These are phyloP conservation scores for Vanrija sp. DNA, from an alignment of 1,284 basidiomycete species.

Conservation along the genomic window DNA sequence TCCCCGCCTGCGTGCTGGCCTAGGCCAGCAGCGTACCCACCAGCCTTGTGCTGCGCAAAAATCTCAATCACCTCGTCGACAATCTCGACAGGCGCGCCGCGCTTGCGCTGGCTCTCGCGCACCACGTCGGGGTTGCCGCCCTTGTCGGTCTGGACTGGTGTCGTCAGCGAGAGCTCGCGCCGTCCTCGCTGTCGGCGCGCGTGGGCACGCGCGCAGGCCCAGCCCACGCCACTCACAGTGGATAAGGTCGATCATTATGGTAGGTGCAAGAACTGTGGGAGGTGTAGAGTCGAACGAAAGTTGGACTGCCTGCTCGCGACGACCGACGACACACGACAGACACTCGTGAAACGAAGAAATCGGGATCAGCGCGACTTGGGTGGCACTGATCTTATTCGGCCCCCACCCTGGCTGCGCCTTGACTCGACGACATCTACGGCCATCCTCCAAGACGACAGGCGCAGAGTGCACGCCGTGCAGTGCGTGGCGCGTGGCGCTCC, in stretches of 20 bases:
- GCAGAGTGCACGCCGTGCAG: too few species aligned
- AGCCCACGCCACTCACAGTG: slow-evolving; percentile 32
- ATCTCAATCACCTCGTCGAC: slow-evolving; percentile 91
- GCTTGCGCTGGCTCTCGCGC: slow-evolving; percentile 85
- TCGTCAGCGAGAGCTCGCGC: too few species aligned
- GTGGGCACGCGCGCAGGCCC: not conserved
- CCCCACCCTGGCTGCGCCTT: too few species aligned
- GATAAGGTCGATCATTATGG: slow-evolving; percentile 46
- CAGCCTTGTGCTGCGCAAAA: slow-evolving; percentile 63
- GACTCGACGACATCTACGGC: too few species aligned
- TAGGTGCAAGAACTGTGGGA: not conserved
- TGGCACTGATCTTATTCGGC: too few species aligned
- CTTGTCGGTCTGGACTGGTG: slow-evolving; percentile 57
- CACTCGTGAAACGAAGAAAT: too few species aligned
- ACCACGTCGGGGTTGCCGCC: slow-evolving; percentile 94
- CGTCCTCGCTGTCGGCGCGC: too few species aligned
- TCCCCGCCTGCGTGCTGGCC: not conserved
- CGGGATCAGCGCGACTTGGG: too few species aligned
- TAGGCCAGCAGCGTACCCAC: slow-evolving; percentile 54
- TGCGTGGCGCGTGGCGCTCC: too few species aligned
- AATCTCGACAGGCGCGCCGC: slow-evolving; percentile 80
- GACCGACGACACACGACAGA: too few species aligned
- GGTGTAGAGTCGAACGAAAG: not conserved
- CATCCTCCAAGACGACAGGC: too few species aligned
- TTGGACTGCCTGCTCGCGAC: too few species aligned